Evolutionary conservation across 169 alveolate species (phyloP).

Genomic region (Amoebophrya sp.): DNA sequence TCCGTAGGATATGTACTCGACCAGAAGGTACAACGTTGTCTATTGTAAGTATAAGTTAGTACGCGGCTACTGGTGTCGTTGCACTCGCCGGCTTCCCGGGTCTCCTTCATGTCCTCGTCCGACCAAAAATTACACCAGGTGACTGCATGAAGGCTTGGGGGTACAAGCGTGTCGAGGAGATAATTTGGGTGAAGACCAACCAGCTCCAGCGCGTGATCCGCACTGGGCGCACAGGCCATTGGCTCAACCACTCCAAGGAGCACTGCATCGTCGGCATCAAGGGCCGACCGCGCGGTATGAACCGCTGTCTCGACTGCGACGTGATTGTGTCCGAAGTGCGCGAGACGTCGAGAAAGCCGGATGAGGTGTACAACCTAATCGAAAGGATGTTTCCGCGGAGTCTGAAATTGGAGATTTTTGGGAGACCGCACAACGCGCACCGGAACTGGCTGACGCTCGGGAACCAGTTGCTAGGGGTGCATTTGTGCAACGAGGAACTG

Average conservation of each 20-base stretch:
- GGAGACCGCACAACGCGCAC: conserved; percentile 80
- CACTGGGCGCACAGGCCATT: conserved; percentile 93
- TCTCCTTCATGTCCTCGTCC: no score
- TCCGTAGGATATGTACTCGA: no score
- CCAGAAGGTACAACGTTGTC: no score
- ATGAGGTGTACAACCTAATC: conserved; percentile 81
- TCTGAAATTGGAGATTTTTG: conserved; percentile 79
- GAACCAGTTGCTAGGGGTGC: conserved; percentile 48
- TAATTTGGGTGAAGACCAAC: conserved; percentile 89
- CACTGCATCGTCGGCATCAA: conserved; percentile 39
- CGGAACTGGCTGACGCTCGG: conserved; percentile 85
- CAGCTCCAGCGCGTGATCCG: conserved; percentile 82
- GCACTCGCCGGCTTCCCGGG: no score
- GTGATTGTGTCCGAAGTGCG: conserved; percentile 84
- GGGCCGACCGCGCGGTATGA: conserved; percentile 59
- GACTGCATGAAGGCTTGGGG: conserved; percentile 81
- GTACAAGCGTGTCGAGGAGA: conserved; percentile 83
- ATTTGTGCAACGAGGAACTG: conserved; percentile 50
- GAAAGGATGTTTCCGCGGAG: conserved; percentile 83
- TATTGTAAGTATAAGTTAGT: no score
- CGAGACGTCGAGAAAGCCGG: conserved; percentile 88
- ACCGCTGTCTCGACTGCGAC: conserved; percentile 76
- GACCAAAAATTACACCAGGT: no score
- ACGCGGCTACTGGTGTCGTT: no score
- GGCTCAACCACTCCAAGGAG: conserved; percentile 85